Conservation (phyloP, 352 stramenopile species). For the Pythium sp. region DNA sequence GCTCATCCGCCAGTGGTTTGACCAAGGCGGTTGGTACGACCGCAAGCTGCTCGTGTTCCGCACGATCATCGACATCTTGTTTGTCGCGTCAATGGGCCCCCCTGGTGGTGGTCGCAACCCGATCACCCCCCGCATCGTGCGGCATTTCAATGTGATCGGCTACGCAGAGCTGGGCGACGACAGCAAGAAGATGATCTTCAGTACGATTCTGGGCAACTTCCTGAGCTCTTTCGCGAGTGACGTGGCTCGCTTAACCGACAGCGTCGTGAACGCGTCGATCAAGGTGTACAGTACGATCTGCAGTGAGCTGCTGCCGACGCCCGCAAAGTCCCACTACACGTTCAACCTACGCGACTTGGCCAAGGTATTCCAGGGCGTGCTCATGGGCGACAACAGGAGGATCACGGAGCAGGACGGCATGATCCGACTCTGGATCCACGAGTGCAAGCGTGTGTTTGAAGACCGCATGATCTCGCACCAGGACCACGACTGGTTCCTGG, state of each 20-base stretch:
- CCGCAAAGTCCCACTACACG: constrained; percentile 94
- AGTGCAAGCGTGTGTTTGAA: constrained; percentile 93
- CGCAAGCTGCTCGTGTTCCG: constrained; percentile 90
- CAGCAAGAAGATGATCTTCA: constrained; percentile 91
- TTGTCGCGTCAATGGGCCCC: constrained; percentile 91
- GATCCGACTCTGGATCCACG: constrained; percentile 91
- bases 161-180: constrained; percentile 89
- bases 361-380: constrained; percentile 92
- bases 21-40: constrained; percentile 94
- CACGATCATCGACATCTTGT: constrained; percentile 86
- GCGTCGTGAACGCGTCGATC: constrained; percentile 84
- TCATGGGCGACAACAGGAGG: constrained; percentile 81
- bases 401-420: constrained; percentile 63
- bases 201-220: constrained; percentile 91
- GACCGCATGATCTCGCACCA: constrained; percentile 91
- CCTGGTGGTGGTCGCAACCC: constrained; percentile 91
- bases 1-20: constrained; percentile 93
- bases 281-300: constrained; percentile 92
- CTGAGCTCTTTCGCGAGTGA: constrained; percentile 45
- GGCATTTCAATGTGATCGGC: constrained; percentile 93
- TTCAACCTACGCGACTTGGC: constrained; percentile 95
- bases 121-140: constrained; percentile 88
- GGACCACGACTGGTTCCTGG: constrained; percentile 90
- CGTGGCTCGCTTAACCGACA: constrained; percentile 54
- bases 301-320: constrained; percentile 88